phyloP scores from a whole-genome alignment of 352 stramenopile genomes.

The Thraustochytrium sp. region DNA sequence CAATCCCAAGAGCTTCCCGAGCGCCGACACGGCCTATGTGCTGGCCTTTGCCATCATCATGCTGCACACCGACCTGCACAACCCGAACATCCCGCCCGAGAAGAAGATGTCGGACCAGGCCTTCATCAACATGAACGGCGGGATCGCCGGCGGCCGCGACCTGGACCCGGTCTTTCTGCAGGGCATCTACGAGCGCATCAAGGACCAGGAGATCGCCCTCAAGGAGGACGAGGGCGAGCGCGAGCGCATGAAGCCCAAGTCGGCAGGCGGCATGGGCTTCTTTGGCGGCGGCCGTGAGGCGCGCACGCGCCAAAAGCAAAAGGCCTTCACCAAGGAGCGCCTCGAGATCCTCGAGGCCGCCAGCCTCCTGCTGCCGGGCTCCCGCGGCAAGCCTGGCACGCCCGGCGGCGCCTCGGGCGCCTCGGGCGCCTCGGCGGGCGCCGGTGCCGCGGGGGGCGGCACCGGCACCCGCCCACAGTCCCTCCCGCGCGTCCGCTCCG shows the following conservation, averaged over 20 bases:
- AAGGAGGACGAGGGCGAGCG: constrained; percentile 88
- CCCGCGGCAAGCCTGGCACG: too few species aligned
- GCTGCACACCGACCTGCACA: constrained; percentile 97
- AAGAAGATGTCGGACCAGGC: constrained; percentile 93
- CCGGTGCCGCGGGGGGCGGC: too few species aligned
- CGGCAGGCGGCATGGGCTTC: constrained; percentile 39
- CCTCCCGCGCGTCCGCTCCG: background rate
- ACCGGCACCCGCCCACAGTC: background rate
- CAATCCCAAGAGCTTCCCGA: constrained; percentile 80
- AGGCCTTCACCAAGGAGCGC: constrained; percentile 65
- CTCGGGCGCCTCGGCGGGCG: too few species aligned
- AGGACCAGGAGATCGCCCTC: constrained; percentile 86
- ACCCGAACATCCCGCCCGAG: constrained; percentile 94
- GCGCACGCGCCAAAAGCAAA: background rate
- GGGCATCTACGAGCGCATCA: constrained; percentile 95
- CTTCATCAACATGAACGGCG: constrained; percentile 93
- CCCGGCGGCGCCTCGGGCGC: too few species aligned
- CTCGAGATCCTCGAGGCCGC: constrained; percentile 70
- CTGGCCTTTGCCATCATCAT: constrained; percentile 93
- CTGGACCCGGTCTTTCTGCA: constrained; percentile 84
- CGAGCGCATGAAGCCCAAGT: constrained; percentile 53
- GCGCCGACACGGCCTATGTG: constrained; percentile 96
- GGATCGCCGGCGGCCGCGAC: constrained; percentile 92
- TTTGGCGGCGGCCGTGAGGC: constrained; percentile 20
- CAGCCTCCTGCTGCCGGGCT: constrained; percentile 57